phyloP scores from a whole-genome alignment of 177 flowering plant genomes.

The Tripterygium wilfordii region DNA sequence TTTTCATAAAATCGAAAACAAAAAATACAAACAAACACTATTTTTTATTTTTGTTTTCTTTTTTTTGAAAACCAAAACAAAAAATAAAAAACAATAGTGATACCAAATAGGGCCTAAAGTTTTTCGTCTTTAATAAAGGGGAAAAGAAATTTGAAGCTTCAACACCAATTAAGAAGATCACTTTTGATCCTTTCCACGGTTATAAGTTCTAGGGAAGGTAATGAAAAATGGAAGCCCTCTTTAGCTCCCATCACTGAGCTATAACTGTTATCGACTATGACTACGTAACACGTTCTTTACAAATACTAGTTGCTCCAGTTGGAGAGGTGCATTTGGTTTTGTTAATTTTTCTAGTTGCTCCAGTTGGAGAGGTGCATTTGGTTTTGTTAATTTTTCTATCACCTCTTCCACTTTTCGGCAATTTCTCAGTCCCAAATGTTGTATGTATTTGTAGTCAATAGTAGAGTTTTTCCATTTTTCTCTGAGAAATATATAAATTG shows the following conservation, averaged over 20 bases:
- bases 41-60: too few relatives aligned
- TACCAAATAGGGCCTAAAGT: too few relatives aligned
- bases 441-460: not conserved
- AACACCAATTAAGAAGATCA: constrained; percentile 20
- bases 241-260: constrained; percentile 31
- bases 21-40: too few relatives aligned
- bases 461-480: not conserved
- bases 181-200: constrained; percentile 22
- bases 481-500: too few relatives aligned
- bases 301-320: not conserved
- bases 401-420: not conserved
- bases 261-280: not conserved
- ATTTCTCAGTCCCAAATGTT: not conserved
- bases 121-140: constrained; percentile 20
- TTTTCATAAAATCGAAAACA: too few relatives aligned
- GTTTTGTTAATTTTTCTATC: not conserved
- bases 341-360: constrained; percentile 1
- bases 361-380: not conserved
- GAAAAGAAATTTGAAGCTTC: constrained; percentile 30
- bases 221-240: constrained; percentile 28
- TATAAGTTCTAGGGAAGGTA: constrained; percentile 1
- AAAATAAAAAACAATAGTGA: too few relatives aligned
- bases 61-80: too few relatives aligned
- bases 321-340: constrained; percentile 2
- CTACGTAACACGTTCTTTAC: too few relatives aligned